Evolutionary conservation across 768 basidiomycete species (phyloP).

Genomic region (Hysterangium stoloniferum): DNA sequence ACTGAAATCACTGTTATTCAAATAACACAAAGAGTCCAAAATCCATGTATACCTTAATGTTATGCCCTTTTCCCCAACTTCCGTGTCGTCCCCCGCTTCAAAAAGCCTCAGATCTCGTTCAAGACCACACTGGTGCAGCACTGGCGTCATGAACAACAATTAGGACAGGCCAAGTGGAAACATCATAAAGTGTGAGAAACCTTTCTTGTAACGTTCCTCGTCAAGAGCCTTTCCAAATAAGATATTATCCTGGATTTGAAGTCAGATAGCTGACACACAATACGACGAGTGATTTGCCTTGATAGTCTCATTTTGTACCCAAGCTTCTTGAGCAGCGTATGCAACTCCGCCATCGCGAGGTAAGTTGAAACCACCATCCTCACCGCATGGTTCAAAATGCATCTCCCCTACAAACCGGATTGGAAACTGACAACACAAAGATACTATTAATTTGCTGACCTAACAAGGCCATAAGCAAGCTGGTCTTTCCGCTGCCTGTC

Average conservation of each 20-base stretch:
- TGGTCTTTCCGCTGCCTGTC: constrained; percentile 12
- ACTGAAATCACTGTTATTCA: constrained; percentile 14
- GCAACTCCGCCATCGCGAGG: constrained; percentile 32
- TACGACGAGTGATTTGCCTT: constrained; percentile 5
- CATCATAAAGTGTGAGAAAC: constrained; percentile 5
- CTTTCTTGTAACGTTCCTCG: constrained; percentile 26
- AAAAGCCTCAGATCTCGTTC: constrained; percentile 30
- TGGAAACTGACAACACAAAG: too few relatives aligned
- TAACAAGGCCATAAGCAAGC: background rate
- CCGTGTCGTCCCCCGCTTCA: constrained; percentile 42
- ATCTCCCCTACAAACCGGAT: constrained; percentile 12
- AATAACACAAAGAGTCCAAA: background rate
- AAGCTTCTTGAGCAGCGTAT: constrained; percentile 32
- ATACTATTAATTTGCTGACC: background rate
- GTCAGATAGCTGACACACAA: background rate
- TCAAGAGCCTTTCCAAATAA: constrained; percentile 30
- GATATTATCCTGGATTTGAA: constrained; percentile 32
- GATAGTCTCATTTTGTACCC: constrained; percentile 30
- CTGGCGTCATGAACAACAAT: constrained; percentile 4
- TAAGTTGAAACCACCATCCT: constrained; percentile 28
- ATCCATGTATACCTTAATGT: constrained; percentile 28
- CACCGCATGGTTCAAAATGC: constrained; percentile 20
- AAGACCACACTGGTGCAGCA: constrained; percentile 23
- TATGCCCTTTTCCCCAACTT: constrained; percentile 54
- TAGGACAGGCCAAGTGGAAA: background rate